phyloP scores from a whole-genome alignment of 306 rosid genomes.

The Clitoria ternatea region DNA sequence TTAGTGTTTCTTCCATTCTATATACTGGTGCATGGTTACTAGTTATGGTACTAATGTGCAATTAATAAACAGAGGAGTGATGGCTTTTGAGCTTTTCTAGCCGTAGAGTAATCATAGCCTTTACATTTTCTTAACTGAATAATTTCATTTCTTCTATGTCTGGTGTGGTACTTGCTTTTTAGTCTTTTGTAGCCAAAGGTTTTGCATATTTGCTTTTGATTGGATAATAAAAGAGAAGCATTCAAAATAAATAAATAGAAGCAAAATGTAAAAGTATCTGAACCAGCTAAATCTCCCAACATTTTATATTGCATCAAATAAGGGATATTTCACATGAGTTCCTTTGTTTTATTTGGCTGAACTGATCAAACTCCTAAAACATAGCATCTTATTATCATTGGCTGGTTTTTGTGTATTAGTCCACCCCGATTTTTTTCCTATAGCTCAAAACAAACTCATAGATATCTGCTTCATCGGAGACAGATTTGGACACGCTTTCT shows the following conservation, averaged over 20 bases:
- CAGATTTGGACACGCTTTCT: slow-evolving; percentile 32
- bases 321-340: not conserved
- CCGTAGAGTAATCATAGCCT: too few species aligned
- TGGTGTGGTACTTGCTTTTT: not conserved
- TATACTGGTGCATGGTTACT: too few species aligned
- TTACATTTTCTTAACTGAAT: too few species aligned
- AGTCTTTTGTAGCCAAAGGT: not conserved
- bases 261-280: not conserved
- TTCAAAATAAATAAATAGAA: not conserved
- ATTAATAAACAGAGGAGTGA: too few species aligned
- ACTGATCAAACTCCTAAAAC: not conserved
- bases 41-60: too few species aligned
- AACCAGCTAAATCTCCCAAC: not conserved
- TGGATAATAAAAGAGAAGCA: not conserved
- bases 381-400: not conserved
- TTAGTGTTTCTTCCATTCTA: too few species aligned
- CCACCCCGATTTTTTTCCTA: slow-evolving; percentile 17
- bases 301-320: not conserved
- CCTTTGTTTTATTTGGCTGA: not conserved
- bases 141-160: too few species aligned
- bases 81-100: too few species aligned
- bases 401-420: not conserved
- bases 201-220: not conserved
- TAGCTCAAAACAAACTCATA: slow-evolving; percentile 20
- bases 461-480: slow-evolving; percentile 32